phyloP scores from a whole-genome alignment of 2,329 filamentous ascomycete genomes.

The Colletotrichum sp. region DNA sequence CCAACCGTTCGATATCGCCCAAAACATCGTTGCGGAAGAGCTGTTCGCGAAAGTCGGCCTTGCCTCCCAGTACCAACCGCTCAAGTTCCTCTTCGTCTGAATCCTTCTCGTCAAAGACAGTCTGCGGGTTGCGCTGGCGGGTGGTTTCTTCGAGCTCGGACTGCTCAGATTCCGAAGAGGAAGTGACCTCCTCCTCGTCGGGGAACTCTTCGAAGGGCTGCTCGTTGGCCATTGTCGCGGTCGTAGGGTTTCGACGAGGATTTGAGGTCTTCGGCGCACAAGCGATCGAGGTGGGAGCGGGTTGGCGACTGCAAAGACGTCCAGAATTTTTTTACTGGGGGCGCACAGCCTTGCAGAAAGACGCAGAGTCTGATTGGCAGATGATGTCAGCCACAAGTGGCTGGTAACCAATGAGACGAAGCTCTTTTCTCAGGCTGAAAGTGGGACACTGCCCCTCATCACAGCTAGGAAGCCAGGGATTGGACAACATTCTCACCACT shows the following conservation, averaged over 20 bases:
- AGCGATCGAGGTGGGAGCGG: background rate
- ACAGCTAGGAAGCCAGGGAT: too few species aligned
- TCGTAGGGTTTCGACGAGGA: background rate
- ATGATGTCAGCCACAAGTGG: accelerated
- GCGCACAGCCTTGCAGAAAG: slow-evolving; percentile 6
- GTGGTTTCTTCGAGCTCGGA: slow-evolving; percentile 30
- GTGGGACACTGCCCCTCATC: background rate
- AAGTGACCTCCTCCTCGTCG: slow-evolving; percentile 18
- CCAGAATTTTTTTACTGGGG: slow-evolving; percentile 21
- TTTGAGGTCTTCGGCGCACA: background rate
- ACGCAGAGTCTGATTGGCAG: background rate
- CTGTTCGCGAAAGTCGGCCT: slow-evolving; percentile 78
- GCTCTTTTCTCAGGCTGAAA: background rate
- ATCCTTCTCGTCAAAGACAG: slow-evolving; percentile 67
- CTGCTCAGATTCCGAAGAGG: slow-evolving; percentile 16
- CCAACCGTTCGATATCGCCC: slow-evolving; percentile 31
- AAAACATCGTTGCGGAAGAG: slow-evolving; percentile 63
- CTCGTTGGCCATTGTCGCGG: slow-evolving; percentile 20
- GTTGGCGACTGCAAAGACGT: background rate
- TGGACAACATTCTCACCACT: too few species aligned
- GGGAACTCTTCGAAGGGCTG: slow-evolving; percentile 22
- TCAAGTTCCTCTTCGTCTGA: slow-evolving; percentile 86
- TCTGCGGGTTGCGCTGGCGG: slow-evolving; percentile 25
- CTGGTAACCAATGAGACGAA: background rate
- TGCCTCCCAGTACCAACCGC: slow-evolving; percentile 86